These are phyloP conservation scores for Dictyostelium purpureum DNA, from an alignment of 78 protist species.

Conservation along the genomic window DNA sequence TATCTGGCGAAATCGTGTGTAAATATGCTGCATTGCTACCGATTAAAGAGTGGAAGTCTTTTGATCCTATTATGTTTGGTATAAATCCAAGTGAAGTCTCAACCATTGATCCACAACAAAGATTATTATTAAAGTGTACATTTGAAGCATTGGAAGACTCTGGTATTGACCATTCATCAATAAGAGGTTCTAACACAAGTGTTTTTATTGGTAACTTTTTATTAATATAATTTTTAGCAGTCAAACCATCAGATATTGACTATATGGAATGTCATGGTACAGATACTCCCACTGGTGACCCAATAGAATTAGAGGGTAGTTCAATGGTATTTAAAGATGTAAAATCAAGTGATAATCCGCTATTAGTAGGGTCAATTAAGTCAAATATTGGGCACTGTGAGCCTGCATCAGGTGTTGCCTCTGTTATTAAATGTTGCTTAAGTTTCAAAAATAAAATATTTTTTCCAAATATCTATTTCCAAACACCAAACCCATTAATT, in stretches of 20 bases:
- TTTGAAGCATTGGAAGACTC: conserved; percentile 80
- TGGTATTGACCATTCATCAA: neutral
- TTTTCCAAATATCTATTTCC: neutral
- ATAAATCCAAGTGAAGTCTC: conserved; percentile 72
- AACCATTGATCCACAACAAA: conserved; percentile 89
- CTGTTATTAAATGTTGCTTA: conserved; percentile 47
- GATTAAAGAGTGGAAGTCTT: conserved; percentile 10
- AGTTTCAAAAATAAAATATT: neutral
- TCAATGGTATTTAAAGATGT: neutral
- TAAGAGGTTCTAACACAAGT: conserved; percentile 50
- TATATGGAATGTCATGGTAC: no score
- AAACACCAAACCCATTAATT: no score
- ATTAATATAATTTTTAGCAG: no score
- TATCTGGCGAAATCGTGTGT: conserved; percentile 21
- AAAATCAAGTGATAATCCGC: neutral
- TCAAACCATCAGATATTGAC: no score
- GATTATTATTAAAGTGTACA: conserved; percentile 63
- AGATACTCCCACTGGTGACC: no score
- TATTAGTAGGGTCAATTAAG: conserved; percentile 70
- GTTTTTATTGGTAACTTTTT: conserved; percentile 75
- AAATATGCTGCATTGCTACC: conserved; percentile 45
- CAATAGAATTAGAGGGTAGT: conserved; percentile 74
- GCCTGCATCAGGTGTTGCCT: conserved; percentile 81
- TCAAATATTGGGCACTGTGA: no score
- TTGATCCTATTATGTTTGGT: conserved; percentile 77